Base-by-base conservation (phyloP, 345 rosid species). In the Capsella bursapastoris region DNA sequence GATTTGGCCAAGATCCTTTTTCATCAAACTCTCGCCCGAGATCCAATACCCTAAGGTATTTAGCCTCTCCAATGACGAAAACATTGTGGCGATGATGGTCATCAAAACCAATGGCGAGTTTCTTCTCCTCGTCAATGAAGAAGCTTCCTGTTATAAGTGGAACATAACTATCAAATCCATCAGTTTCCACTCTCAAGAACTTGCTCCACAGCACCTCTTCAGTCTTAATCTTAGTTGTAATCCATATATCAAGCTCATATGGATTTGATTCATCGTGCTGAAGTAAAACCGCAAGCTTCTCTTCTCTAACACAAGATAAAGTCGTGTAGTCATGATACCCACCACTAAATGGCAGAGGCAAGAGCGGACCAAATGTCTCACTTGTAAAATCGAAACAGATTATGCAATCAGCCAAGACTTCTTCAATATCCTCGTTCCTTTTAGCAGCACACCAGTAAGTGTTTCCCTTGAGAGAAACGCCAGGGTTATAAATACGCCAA, bases 311-410 rank as follows among this genome's bases (percentile, higher is more conserved):
- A 57, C 62, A 57, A n/a, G 27, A 32, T 8, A 57, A 34, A 8
- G 8, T 57, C 27, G 9, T 38, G 15, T 4, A 34, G 43, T 57
- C 62, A n/a, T 34, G 1, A 57, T 3, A 0, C 4, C 14, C 7
- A 57, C 28, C 27, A 57, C 2, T 15, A 34, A 57, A 35, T 4
- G 27, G 62, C 7, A 57, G 22, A 15, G 27, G 14, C 27, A 34
- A 1, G 15, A 57, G 61, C 25, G 13, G 18, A 5, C 41, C 25
- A 57, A 57, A 57, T 7, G 12, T 57, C 27, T 57, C 61, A 14
- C 5, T 57, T 7, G 61, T 32, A 32, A 57, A 57, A 57, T 57
- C 61, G 16, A 57, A 57, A 32, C 61, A 56, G 60, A 56, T 31
- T 3, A 56, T 14, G 22, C 6, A 4, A 55, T 55, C 2, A 4